These are phyloP conservation scores for Eimeria acervulina DNA, from an alignment of 169 alveolate genomes.

Conservation along the genomic window DNA sequence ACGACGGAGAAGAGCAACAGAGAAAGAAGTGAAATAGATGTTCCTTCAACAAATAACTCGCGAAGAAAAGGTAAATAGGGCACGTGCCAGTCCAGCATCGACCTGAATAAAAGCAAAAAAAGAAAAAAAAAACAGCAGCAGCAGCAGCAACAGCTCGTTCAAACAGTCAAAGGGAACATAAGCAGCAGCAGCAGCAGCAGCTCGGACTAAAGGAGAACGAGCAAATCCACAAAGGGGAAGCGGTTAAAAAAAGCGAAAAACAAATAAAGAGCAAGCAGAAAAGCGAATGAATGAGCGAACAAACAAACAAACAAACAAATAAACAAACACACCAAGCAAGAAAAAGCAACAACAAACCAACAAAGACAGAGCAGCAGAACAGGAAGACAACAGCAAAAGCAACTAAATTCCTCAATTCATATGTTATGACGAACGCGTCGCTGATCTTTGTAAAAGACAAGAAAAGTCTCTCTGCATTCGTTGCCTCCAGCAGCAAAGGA, in stretches of 20 bases:
- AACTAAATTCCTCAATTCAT: too few species aligned
- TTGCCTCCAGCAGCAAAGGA: constrained; percentile 38
- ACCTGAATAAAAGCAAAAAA: neutral
- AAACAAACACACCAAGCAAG: too few species aligned
- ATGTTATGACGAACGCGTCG: neutral
- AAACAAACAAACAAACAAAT: neutral
- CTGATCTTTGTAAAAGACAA: neutral
- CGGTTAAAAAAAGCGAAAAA: neutral
- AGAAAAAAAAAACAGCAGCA: neutral
- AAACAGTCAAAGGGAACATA: too few species aligned
- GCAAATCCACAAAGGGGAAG: neutral
- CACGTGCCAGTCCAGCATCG: constrained; percentile 55
- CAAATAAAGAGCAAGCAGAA: neutral
- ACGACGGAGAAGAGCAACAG: constrained; percentile 38
- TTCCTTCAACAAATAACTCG: neutral
- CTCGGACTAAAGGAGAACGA: too few species aligned
- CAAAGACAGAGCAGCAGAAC: neutral
- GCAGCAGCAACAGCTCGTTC: neutral
- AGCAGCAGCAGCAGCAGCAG: neutral
- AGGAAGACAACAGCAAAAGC: neutral
- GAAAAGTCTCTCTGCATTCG: neutral
- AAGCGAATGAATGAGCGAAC: neutral
- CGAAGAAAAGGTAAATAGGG: constrained; percentile 47
- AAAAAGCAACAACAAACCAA: neutral
- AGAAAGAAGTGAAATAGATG: neutral